Evolutionary conservation across 129 eudicot species (phyloP), one percentile per base, ranked within the genome.

Genomic region (Deinandra increscens): DNA sequence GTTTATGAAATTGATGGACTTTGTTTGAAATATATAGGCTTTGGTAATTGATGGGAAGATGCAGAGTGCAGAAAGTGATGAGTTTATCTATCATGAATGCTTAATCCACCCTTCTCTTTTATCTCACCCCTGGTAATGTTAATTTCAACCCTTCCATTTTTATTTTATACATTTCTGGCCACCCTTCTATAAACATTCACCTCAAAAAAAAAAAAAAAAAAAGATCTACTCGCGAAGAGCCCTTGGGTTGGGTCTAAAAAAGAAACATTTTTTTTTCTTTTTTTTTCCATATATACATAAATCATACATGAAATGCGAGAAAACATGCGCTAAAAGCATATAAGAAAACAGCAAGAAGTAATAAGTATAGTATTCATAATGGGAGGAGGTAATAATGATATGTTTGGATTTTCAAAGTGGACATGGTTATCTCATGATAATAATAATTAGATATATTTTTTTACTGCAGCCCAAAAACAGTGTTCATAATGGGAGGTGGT

Each of bases 401-500:
- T n/a, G n/a, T 59, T 29, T 26, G 26, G 3, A 33, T 45, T 6
- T 46, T 3, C 7, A 11, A 14, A 15, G 10, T 42, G 56, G 67
- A 20, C 14, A 41, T 18, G 42, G 66, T 19, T 9, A 70, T 3
- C 51, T 36, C 38, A 68, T 75, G 80, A 44, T 75, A 18, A 31
- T 39, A 26, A 9, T 45, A 15, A 68, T 17, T 60, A 33, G 22
- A 9, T 33, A 6, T n/a, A n/a, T n/a, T n/a, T n/a, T 62, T 79
- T 13, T 58, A 7, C 23, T 76, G 64, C 87, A 91, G 97, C 46
- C 94, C 97, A 22, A 88, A 81, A 77, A 79, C 83, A 12, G 66
- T 88, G 7, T 91, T 91, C 75, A 91, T 91, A 7, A 86, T 91
- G 97, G 97, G 97, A 51, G 97, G 97, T 78, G 97, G 97, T 60